Evolutionary conservation across 176 grass and related monocot species (phyloP), one percentile per base, ranked within the genome.

Genomic region (Bonia amplexicaulis): DNA sequence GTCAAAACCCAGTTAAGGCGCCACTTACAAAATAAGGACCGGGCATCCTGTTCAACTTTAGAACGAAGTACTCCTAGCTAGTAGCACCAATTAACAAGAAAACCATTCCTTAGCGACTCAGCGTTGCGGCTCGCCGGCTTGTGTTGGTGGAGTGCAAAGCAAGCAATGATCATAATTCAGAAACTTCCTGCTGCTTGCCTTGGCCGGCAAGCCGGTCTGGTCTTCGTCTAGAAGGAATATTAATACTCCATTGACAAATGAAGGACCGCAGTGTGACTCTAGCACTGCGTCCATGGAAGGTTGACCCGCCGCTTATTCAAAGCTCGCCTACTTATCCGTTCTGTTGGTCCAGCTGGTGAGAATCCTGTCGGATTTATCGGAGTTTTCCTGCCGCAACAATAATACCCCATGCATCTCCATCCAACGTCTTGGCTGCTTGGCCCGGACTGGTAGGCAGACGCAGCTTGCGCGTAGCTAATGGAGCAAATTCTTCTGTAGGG

Each of bases 221-320:
- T 27, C 86, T 53, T 71, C 86, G 40, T 90, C 84, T 83, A 82
- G 84, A 90, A 90, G 66, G 37, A 66, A 49, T 40, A 27, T 83
- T 12, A 5, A 42, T 23, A 16, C 20, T n/a, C 46, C 64, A 20
- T 41, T 54, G 20, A 27, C 48, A 69, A 69, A 51, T 12, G 16
- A 54, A 23, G 33, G 54, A 40, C 20, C 3, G 33, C 29, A 66
- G 51, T 39, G 53, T 1, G 31, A 12, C 53, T 41, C 33, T 7
- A 26, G 12, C 33, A 25, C 44, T 80, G 16, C 33, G 12, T 8
- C 23, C 47, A 26, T 41, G 64, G 78, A 81, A 69, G 78, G 46
- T 69, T 41, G 48, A 9, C 64, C 64, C 14, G 0, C 13, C 31
- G 3, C 4, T 65, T 77, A 2, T 42, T 51, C 80, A 40, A 67